These are phyloP conservation scores for Zymoseptoria pseudotritici DNA, from an alignment of 2,329 filamentous ascomycete species.

Conservation along the genomic window DNA sequence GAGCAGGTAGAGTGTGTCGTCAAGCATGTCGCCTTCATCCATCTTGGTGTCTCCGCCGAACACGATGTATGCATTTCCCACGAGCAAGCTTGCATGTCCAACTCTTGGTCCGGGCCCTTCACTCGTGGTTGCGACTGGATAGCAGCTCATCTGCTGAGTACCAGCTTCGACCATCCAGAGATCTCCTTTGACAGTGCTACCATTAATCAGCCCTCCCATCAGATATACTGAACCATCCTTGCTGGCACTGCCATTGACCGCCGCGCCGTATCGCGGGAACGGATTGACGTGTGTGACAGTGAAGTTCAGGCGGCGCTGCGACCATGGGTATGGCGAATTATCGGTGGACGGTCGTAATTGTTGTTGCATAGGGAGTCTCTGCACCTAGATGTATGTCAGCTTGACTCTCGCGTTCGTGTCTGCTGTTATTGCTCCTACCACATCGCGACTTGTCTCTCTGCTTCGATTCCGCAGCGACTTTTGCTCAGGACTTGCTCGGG, in stretches of 20 bases:
- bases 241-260: conserved; percentile 83
- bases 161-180: conserved; percentile 96
- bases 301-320: conserved; percentile 79
- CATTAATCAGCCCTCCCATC: conserved; percentile 94
- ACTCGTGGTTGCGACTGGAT: conserved; percentile 81
- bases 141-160: conserved; percentile 70
- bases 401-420: background rate
- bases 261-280: conserved; percentile 93
- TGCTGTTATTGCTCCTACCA: conserved; percentile 11
- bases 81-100: conserved; percentile 84
- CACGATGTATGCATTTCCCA: conserved; percentile 97
- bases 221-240: conserved; percentile 97
- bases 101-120: conserved; percentile 94
- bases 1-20: conserved; percentile 91
- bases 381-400: conserved; percentile 36
- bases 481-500: conserved; percentile 17
- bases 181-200: conserved; percentile 91
- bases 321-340: conserved; percentile 89
- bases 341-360: conserved; percentile 50
- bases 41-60: conserved; percentile 98
- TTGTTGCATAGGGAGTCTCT: conserved; percentile 22
- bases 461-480: conserved; percentile 19
- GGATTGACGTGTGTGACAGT: conserved; percentile 74
- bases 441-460: conserved; percentile 21
- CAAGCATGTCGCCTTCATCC: conserved; percentile 81